A percentile compares a stretch with the other conserved stretches of the same genome.
phyloP scores from a whole-genome alignment of 2,329 filamentous ascomycete species.

The Ophiostoma perfectum region DNA sequence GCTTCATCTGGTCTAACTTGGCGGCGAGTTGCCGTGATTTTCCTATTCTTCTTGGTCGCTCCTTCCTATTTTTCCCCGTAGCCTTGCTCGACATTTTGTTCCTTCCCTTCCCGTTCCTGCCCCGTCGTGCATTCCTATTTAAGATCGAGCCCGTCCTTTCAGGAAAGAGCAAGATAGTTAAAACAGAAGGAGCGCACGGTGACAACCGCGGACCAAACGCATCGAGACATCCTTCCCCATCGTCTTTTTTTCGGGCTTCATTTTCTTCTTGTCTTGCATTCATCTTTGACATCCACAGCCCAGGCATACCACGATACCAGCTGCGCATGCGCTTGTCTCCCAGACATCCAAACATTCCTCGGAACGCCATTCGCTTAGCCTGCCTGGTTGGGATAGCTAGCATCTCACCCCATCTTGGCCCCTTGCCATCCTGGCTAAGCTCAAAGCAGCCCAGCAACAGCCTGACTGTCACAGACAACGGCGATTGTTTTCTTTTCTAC shows the following conservation, averaged over 20 bases:
- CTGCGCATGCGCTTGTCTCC: background rate
- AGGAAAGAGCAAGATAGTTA: background rate
- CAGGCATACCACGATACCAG: background rate
- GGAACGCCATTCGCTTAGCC: conserved; percentile 18
- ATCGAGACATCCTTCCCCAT: conserved; percentile 8
- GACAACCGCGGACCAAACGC: background rate
- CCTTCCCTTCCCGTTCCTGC: conserved; percentile 1
- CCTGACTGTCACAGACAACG: background rate
- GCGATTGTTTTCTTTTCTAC: background rate
- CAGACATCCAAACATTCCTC: conserved; percentile 18
- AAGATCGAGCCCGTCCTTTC: background rate
- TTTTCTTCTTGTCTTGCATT: conserved; percentile 10
- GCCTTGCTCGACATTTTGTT: background rate
- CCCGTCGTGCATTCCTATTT: background rate
- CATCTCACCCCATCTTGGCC: conserved; percentile 15
- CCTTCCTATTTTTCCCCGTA: background rate
- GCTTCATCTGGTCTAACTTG: background rate
- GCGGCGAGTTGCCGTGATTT: background rate
- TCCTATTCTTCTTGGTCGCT: background rate
- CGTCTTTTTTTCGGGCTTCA: conserved; percentile 7
- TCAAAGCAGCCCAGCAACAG: conserved; percentile 20
- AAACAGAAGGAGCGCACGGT: conserved; percentile 5
- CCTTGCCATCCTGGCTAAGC: conserved; percentile 20
- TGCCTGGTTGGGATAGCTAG: conserved; percentile 19
- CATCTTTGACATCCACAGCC: background rate